phyloP scores from a whole-genome alignment of 495 filamentous ascomycete species.

The Podospora pseudoanserina region DNA sequence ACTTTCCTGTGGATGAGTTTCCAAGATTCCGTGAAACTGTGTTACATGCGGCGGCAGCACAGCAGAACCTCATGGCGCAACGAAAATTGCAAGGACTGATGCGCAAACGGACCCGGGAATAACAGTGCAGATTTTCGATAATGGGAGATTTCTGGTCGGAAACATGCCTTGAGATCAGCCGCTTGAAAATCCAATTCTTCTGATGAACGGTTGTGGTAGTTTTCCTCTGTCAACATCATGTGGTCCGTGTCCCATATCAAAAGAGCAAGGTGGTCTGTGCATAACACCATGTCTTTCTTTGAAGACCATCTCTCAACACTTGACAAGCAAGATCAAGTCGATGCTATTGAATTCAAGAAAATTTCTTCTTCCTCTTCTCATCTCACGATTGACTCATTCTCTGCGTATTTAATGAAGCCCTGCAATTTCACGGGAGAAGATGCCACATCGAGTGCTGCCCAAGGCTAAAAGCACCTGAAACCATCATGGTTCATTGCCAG shows the following conservation, averaged over 20 bases:
- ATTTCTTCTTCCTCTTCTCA: background rate
- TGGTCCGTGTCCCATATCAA: background rate
- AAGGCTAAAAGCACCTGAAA: conserved; percentile 36
- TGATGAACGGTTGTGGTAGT: background rate
- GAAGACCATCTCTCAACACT: background rate
- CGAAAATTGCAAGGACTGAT: background rate
- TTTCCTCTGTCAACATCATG: background rate
- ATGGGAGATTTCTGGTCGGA: background rate
- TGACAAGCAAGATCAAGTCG: background rate
- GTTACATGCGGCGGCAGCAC: background rate
- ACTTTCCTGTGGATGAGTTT: background rate
- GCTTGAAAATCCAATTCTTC: background rate
- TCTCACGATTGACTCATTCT: background rate
- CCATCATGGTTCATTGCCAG: conserved; percentile 20
- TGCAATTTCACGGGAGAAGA: background rate
- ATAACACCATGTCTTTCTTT: background rate
- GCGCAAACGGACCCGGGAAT: background rate
- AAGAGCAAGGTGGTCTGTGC: conserved; percentile 2
- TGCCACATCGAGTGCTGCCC: conserved; percentile 13
- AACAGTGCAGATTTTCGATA: background rate
- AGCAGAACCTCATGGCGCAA: background rate
- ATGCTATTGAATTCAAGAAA: background rate
- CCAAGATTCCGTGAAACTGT: background rate
- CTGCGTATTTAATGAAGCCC: background rate
- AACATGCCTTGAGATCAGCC: background rate